Conservation (phyloP, 108 stramenopile species). For the Hondaea fermentalgiana region DNA sequence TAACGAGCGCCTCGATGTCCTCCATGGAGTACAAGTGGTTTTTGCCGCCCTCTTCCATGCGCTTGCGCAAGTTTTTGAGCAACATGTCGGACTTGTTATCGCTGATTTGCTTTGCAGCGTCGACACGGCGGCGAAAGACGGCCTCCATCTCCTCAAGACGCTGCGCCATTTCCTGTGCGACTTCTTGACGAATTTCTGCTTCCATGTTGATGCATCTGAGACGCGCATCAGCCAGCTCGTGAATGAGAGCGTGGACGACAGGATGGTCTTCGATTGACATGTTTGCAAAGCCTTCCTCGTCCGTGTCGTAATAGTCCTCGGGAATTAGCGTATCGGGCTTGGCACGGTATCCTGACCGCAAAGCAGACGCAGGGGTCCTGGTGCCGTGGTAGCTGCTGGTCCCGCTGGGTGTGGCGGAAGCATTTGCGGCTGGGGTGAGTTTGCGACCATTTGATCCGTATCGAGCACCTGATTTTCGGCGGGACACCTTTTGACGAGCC, state of each 20-base stretch:
- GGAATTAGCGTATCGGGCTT: neutral
- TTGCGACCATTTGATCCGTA: neutral
- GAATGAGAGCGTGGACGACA: neutral
- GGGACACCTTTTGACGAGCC: neutral
- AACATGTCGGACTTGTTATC: constrained; percentile 4
- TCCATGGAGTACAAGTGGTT: neutral
- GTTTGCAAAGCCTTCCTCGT: neutral
- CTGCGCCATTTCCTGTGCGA: constrained; percentile 31
- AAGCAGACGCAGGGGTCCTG: neutral
- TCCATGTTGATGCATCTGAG: neutral
- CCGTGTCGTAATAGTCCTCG: neutral
- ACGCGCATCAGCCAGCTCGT: neutral
- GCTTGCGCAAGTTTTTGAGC: neutral
- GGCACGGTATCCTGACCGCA: neutral
- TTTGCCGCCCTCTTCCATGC: neutral
- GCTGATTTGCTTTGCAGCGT: constrained; percentile 4
- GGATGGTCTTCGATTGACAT: neutral
- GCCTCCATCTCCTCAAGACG: constrained; percentile 16
- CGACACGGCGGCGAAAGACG: neutral
- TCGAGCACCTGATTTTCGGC: neutral
- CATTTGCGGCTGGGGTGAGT: neutral
- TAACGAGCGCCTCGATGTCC: neutral
- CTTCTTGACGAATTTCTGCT: constrained; percentile 32
- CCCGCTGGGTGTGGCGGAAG: neutral
- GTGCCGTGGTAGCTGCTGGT: neutral